Evolutionary conservation across 192 early-diverging fungal species (phyloP), one percentile per base, ranked within the genome.

Genomic region (Backusella australiensis): DNA sequence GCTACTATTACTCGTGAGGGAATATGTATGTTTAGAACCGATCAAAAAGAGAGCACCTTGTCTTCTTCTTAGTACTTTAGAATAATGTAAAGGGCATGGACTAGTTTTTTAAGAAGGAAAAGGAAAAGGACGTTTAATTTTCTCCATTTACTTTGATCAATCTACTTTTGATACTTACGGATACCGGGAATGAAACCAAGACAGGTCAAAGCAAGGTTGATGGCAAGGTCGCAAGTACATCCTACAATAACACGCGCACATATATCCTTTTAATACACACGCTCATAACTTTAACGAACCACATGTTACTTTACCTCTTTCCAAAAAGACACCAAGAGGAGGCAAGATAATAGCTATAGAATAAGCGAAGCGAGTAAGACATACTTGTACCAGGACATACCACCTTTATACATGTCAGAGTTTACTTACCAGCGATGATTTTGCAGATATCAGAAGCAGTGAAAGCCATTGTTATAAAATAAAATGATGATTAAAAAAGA

Each of bases 131-230:
- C 4, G 15, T 44, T 44, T 44, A 44, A 44, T 17, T 44, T 44
- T 17, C 5, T 6, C 42, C 15, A 0, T 21, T 8, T 34, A 14
- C 8, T 34, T 14, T 29, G 8, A 38, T 7, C 35, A 70, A 17
- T 42, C 39, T 26, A 19, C 23, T 71, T 34, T 56, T 56, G 14
- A 11, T 21, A 78, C 77, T 78, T 77, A 83, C 81, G 75, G 36
- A 91, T 85, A 53, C 91, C 92, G 4, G 91, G 90, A 32, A 93
- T 49, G 63, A 75, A 89, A 21, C 90, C 90, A n/a, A 93, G 82
- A 73, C 92, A 79, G 0, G 91, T 91, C 72, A 93, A 83, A 29
- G 73, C 74, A 67, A 93, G 83, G 83, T 93, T 92, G 65, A 93
- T 90, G 23, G 89, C 41, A 6, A 92, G 75, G 66, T 91, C 89